Base-by-base conservation (phyloP, 1,284 basidiomycete species). In the Papiliotrema laurentii region DNA sequence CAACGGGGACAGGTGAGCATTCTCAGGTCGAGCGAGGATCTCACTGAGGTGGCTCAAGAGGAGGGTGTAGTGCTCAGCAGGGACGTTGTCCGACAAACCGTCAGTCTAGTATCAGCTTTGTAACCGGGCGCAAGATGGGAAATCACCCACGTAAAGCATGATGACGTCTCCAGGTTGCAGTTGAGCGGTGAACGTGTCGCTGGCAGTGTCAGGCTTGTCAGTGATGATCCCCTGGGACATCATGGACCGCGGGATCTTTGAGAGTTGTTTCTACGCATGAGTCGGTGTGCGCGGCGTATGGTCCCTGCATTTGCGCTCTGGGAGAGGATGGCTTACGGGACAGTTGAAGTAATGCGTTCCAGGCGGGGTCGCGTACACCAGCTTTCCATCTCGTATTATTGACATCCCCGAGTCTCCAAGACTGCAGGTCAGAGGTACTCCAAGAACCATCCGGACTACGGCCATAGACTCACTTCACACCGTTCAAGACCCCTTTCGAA, bases 1-100 rank as follows among this genome's bases (percentile, higher is more conserved):
- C 1, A 54, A 45, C 3, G 57, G 45, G 2, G 56, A 47, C 9
- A 73, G 53, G 47, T 64, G 61, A 2, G 60, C 51, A 51, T 73
- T 73, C 2, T 54, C 55, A 28, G 69, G 65, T 27, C 54, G 56
- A 7, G 46, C 33, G 16, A 70, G 56, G 24, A 69, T 53, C 30
- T 56, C 45, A 42, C 59, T 54, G 22, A 70, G 53, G 13, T 56
- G 55, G 4, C 45, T 30, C 34, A 60, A 48, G 11, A 75, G 64
- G 18, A 66, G 55, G 13, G 72, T 59, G n/a, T 74, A 56, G 51
- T 77, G 73, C 26, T 65, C 51, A 5, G 65, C 53, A 34, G 75
- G 75, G 37, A 79, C 72, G 59, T 81, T 81, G 59, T 81, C 80
- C 36, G 71, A 72, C 36, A 79, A 64, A 0, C 80, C 80, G 58